phyloP scores from a whole-genome alignment of 495 filamentous ascomycete species.

The Penicillium desertorum region DNA sequence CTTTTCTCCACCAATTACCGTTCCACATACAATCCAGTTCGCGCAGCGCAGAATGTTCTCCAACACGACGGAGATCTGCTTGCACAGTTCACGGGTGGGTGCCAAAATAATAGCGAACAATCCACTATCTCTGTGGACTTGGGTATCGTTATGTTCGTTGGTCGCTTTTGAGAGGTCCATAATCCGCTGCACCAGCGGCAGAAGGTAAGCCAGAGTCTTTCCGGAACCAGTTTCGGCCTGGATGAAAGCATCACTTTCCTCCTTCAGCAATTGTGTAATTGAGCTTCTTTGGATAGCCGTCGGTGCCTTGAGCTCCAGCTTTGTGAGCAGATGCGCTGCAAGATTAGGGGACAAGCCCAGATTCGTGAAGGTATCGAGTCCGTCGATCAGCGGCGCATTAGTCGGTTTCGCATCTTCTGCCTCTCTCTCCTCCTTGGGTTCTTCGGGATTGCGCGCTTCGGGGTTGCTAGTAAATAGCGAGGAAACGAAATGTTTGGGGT shows the following conservation, averaged over 20 bases:
- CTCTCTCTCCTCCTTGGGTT: constrained; percentile 43
- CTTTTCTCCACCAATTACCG: constrained; percentile 93
- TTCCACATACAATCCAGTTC: constrained; percentile 86
- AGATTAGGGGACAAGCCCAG: constrained; percentile 76
- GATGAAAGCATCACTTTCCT: constrained; percentile 89
- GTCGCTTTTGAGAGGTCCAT: constrained; percentile 61
- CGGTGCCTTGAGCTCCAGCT: constrained; percentile 83
- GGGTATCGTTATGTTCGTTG: constrained; percentile 25
- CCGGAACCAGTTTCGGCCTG: constrained; percentile 97
- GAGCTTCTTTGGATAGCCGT: constrained; percentile 92
- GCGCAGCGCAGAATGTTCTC: constrained; percentile 79
- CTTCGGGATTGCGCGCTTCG: constrained; percentile 55
- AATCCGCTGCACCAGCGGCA: constrained; percentile 88
- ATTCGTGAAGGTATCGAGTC: constrained; percentile 76
- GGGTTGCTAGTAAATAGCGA: constrained; percentile 92
- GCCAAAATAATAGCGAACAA: constrained; percentile 90
- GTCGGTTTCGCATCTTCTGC: constrained; percentile 68
- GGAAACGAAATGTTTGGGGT: constrained; percentile 67
- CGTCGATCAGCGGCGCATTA: constrained; percentile 88
- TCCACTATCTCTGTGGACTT: constrained; percentile 76
- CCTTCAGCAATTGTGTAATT: constrained; percentile 72
- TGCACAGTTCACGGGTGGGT: constrained; percentile 88
- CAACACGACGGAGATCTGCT: constrained; percentile 84
- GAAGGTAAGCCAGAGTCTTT: constrained; percentile 90
- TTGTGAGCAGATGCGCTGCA: constrained; percentile 78